Conservation (phyloP, 257 asterid species). For the Penstemon newberryi region DNA sequence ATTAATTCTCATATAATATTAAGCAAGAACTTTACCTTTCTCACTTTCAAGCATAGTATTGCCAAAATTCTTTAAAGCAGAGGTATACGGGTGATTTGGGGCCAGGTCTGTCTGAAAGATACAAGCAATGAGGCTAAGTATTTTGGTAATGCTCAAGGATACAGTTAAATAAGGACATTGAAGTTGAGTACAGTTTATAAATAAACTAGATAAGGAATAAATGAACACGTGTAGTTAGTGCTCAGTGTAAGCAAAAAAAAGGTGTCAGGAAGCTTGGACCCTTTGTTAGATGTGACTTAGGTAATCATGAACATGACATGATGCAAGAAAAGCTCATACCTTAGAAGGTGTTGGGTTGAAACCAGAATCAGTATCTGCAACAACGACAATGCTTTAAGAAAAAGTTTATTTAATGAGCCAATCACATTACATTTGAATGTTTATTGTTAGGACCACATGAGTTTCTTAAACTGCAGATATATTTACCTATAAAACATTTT, state of each 20-base stretch:
- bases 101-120: slow-evolving; percentile 66
- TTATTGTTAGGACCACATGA: neutral
- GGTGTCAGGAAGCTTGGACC: too few relatives aligned
- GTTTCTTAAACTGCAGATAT: slow-evolving; percentile 5
- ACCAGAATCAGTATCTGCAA: slow-evolving; percentile 80
- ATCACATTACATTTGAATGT: neutral
- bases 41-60: slow-evolving; percentile 40
- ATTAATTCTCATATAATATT: neutral
- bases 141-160: too few relatives aligned
- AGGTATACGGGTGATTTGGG: slow-evolving; percentile 58
- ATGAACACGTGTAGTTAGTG: too few relatives aligned
- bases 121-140: neutral
- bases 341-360: slow-evolving; percentile 74
- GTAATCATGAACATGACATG: neutral
- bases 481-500: slow-evolving; percentile 76
- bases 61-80: slow-evolving; percentile 66
- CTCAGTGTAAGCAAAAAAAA: too few relatives aligned
- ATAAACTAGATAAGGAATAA: too few relatives aligned
- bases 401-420: neutral
- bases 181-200: too few relatives aligned
- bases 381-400: slow-evolving; percentile 13
- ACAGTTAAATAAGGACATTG: too few relatives aligned
- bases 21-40: slow-evolving; percentile 37
- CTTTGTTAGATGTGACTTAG: neutral
- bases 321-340: slow-evolving; percentile 40